Evolutionary conservation across 805 yeast species (phyloP).

Genomic region (Cyberlindnera lachancei): DNA sequence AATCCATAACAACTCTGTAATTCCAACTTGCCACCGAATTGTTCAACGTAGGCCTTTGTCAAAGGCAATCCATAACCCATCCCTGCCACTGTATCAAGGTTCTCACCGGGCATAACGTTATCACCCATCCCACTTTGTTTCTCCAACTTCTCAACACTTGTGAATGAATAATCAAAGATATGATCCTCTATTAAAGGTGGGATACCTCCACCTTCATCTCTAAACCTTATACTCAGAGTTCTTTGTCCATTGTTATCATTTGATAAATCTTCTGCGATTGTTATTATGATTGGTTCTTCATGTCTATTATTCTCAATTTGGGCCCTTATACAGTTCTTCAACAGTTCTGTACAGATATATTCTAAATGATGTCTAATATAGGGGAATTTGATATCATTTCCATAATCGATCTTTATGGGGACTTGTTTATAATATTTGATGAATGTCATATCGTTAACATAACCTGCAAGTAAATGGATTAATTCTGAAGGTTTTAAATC

Average conservation of each 20-base stretch:
- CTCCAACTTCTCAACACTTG: conserved; percentile 60
- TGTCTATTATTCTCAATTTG: conserved; percentile 58
- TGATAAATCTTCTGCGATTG: conserved; percentile 31
- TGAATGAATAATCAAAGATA: conserved; percentile 80
- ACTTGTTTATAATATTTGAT: conserved; percentile 78
- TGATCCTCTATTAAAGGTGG: conserved; percentile 54
- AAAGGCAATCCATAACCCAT: conserved; percentile 95
- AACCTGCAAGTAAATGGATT: conserved; percentile 55
- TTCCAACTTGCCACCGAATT: conserved; percentile 63
- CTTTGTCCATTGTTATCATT: conserved; percentile 21
- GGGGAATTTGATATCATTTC: conserved; percentile 58
- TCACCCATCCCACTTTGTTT: conserved; percentile 40
- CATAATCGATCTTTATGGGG: conserved; percentile 47
- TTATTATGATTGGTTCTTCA: conserved; percentile 36
- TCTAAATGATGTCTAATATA: conserved; percentile 85
- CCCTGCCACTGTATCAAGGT: conserved; percentile 73
- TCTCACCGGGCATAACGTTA: conserved; percentile 65
- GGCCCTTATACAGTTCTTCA: conserved; percentile 85
- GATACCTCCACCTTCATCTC: conserved; percentile 90
- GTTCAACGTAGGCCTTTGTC: conserved; percentile 64
- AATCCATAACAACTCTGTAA: conserved; percentile 66
- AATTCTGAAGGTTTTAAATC: conserved; percentile 56
- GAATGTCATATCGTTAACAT: conserved; percentile 76
- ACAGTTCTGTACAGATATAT: conserved; percentile 76
- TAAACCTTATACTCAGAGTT: conserved; percentile 57